phyloP scores from a whole-genome alignment of 208 protist genomes.

The Naegleria lovaniensis region DNA sequence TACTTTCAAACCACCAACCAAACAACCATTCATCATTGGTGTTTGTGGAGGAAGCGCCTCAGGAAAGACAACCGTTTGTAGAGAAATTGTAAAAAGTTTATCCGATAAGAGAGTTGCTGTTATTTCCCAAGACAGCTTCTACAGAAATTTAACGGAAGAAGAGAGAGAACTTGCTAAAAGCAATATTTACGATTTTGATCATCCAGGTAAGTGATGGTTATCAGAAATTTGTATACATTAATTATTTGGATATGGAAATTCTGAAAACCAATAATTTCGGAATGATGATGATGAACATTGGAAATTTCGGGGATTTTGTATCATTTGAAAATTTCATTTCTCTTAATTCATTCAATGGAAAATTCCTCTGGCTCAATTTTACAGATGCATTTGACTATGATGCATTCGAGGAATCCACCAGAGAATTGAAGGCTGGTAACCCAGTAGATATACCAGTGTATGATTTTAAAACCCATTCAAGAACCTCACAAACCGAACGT shows the following conservation, averaged over 20 bases:
- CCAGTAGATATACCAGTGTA: conserved; percentile 74
- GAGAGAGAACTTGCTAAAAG: conserved; percentile 42
- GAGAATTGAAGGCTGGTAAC: conserved; percentile 56
- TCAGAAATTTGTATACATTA: not conserved
- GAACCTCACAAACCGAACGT: conserved; percentile 38
- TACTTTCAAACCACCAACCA: not conserved
- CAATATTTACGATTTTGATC: conserved; percentile 65
- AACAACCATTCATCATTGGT: conserved; percentile 59
- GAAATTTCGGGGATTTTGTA: not conserved
- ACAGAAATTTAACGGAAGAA: conserved; percentile 45
- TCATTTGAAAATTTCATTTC: not conserved
- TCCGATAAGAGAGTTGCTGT: conserved; percentile 54
- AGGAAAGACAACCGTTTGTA: conserved; percentile 71
- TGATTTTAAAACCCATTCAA: conserved; percentile 71
- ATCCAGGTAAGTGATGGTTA: conserved; percentile 38
- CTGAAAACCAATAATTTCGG: too few relatives aligned
- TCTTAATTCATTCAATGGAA: too few relatives aligned
- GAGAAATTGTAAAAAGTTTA: conserved; percentile 48
- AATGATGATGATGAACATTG: not conserved
- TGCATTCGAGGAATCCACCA: conserved; percentile 52
- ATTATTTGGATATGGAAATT: too few relatives aligned
- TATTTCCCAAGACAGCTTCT: conserved; percentile 76
- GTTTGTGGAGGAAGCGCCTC: conserved; percentile 68
- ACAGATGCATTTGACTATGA: conserved; percentile 67
- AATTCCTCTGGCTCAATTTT: too few relatives aligned